Evolutionary conservation across 441 rosid genomes (phyloP).

Genomic region (Dalechampia spathulata): DNA sequence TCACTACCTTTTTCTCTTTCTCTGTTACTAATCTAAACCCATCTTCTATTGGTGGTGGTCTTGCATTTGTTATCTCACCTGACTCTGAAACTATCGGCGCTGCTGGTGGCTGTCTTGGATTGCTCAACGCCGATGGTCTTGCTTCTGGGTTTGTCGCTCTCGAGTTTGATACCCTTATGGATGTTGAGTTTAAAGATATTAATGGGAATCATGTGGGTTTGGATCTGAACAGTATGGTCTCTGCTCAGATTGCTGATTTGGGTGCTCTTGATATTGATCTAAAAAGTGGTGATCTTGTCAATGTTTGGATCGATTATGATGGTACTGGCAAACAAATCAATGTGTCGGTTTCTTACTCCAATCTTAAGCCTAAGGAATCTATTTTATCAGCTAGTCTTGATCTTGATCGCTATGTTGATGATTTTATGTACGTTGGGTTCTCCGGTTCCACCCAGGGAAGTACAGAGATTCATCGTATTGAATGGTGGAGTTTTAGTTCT

Average conservation of each 20-base stretch:
- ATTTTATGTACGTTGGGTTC: constrained; percentile 92
- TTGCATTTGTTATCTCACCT: constrained; percentile 75
- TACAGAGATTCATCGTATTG: constrained; percentile 83
- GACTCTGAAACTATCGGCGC: constrained; percentile 58
- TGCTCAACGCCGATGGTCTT: constrained; percentile 30
- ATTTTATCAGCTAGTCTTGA: constrained; percentile 49
- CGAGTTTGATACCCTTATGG: constrained; percentile 94
- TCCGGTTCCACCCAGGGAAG: constrained; percentile 97
- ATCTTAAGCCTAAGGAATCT: constrained; percentile 69
- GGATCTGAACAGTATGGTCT: constrained; percentile 77
- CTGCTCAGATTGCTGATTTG: constrained; percentile 57
- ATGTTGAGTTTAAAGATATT: constrained; percentile 67
- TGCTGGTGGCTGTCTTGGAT: constrained; percentile 68
- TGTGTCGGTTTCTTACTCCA: constrained; percentile 71
- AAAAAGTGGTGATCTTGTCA: constrained; percentile 78
- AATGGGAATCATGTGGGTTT: constrained; percentile 94
- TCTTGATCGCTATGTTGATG: constrained; percentile 65
- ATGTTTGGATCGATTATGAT: constrained; percentile 76
- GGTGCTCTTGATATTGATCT: constrained; percentile 62
- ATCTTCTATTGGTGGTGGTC: constrained; percentile 92
- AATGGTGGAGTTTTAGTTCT: constrained; percentile 93
- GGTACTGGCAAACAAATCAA: constrained; percentile 36
- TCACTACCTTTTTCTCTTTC: constrained; percentile 82
- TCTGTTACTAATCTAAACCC: constrained; percentile 68
- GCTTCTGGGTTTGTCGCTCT: constrained; percentile 64